Evolutionary conservation across 306 rosid genomes (phyloP).

Genomic region (Myrica gale): DNA sequence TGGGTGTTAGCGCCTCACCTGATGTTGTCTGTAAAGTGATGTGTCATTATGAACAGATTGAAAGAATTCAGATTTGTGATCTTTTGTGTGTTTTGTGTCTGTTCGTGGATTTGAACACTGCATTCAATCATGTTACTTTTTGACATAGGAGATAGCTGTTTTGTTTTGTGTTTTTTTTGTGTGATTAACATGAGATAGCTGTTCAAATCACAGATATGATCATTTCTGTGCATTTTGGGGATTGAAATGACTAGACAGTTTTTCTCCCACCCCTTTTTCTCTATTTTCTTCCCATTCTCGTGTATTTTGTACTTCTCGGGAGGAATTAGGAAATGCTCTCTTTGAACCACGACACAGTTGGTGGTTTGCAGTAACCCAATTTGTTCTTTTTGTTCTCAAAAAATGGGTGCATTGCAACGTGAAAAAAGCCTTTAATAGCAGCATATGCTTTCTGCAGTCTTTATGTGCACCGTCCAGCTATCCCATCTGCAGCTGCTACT

Average conservation of each 20-base stretch:
- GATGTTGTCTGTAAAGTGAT: conserved; percentile 48
- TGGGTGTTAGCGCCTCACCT: conserved; percentile 29
- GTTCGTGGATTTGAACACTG: conserved; percentile 22
- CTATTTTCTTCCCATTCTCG: neutral
- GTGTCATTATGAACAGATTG: conserved; percentile 51
- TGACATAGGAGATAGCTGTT: conserved; percentile 1
- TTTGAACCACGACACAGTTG: too few species aligned
- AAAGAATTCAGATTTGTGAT: conserved; percentile 30
- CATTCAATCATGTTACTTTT: conserved; percentile 28
- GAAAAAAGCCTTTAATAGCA: neutral
- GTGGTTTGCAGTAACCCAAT: neutral
- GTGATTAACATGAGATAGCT: conserved; percentile 17
- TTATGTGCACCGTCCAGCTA: conserved; percentile 3
- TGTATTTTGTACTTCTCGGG: neutral
- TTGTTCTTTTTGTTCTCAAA: conserved; percentile 10
- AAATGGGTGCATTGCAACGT: neutral
- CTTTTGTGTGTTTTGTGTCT: conserved; percentile 26
- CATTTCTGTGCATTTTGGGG: neutral
- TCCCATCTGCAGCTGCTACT: conserved; percentile 13
- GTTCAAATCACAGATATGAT: conserved; percentile 9
- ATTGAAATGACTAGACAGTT: conserved; percentile 26
- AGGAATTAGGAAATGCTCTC: too few species aligned
- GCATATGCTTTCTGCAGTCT: neutral
- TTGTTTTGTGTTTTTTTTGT: too few species aligned
- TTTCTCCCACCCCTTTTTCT: neutral